Percentiles rank a stretch among this genome's conserved stretches.
phyloP scores from a whole-genome alignment of 1,284 basidiomycete species.

The Boletus sp. region DNA sequence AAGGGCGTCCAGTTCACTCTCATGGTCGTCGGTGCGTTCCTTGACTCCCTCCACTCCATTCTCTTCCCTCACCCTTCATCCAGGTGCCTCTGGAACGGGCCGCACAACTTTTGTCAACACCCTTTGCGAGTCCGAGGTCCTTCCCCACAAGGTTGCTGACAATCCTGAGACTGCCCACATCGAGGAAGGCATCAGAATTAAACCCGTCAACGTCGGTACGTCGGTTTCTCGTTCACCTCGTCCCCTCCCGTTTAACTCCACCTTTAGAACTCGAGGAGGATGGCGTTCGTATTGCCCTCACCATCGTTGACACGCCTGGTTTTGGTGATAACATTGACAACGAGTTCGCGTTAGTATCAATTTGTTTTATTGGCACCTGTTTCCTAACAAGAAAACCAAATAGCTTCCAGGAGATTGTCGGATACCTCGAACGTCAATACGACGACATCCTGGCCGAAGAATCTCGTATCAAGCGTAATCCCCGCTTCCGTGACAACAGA shows the following conservation, averaged over 20 bases:
- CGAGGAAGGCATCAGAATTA: conserved; percentile 94
- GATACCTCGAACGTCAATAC: conserved; percentile 97
- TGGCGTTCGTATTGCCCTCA: conserved; percentile 95
- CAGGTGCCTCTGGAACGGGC: conserved; percentile 93
- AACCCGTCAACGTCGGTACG: conserved; percentile 91
- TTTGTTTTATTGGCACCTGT: conserved; percentile 6
- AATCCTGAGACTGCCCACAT: conserved; percentile 88
- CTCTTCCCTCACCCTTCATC: conserved; percentile 12
- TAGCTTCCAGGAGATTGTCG: conserved; percentile 95
- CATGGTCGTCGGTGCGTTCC: conserved; percentile 83
- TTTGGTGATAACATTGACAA: conserved; percentile 99
- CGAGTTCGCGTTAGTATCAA: conserved; percentile 81
- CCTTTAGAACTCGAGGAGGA: conserved; percentile 92
- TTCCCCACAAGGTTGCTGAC: conserved; percentile 83
- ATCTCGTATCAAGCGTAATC: conserved; percentile 99
- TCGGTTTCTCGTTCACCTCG: conserved; percentile 15
- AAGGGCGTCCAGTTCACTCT: conserved; percentile 96
- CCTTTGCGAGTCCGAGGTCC: conserved; percentile 89
- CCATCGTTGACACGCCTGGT: conserved; percentile 98
- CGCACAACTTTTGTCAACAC: conserved; percentile 98
- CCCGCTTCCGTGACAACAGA: conserved; percentile 97
- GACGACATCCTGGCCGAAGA: conserved; percentile 99
- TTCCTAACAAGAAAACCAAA: conserved; percentile 8
- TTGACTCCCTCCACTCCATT: neutral
- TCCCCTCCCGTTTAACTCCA: conserved; percentile 1